Percentiles rank a stretch among this genome's conserved stretches.
Conservation (phyloP, 108 stramenopile genomes). For the Fistulifera pelliculosa region DNA sequence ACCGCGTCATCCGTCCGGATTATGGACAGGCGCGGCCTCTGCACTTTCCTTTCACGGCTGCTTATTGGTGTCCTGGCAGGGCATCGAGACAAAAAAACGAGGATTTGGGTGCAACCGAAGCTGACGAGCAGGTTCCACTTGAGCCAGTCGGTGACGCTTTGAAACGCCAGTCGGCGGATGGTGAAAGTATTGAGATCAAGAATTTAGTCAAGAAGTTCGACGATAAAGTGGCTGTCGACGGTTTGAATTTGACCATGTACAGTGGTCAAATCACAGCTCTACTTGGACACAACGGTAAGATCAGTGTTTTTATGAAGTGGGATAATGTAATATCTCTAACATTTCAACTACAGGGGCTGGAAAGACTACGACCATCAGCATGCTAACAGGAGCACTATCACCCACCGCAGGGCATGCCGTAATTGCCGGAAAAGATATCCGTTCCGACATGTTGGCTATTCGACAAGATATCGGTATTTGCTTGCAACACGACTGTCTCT, state of each 20-base stretch:
- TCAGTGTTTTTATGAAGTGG: too few species aligned
- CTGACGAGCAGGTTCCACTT: slow-evolving; percentile 17
- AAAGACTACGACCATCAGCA: slow-evolving; percentile 72
- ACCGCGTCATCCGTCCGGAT: slow-evolving; percentile 68
- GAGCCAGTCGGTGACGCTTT: slow-evolving; percentile 51
- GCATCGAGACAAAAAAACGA: slow-evolving; percentile 5
- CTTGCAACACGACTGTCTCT: slow-evolving; percentile 89
- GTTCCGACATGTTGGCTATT: slow-evolving; percentile 46
- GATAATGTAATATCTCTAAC: too few species aligned
- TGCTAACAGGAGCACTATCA: slow-evolving; percentile 89
- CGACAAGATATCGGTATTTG: slow-evolving; percentile 85
- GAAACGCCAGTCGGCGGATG: slow-evolving; percentile 26
- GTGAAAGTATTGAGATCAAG: slow-evolving; percentile 56
- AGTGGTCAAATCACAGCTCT: slow-evolving; percentile 87
- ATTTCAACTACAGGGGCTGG: background rate
- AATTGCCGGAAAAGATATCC: slow-evolving; percentile 73
- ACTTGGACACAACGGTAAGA: slow-evolving; percentile 85
- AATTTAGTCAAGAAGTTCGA: slow-evolving; percentile 73
- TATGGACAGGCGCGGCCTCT: slow-evolving; percentile 73
- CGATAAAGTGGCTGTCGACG: slow-evolving; percentile 86
- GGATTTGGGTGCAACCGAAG: slow-evolving; percentile 14
- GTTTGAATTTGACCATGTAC: slow-evolving; percentile 81
- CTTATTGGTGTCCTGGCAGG: slow-evolving; percentile 60
- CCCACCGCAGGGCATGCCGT: slow-evolving; percentile 79
- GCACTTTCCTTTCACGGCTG: slow-evolving; percentile 68